These are phyloP conservation scores for Huntiella omanensis DNA, from an alignment of 2,329 filamentous ascomycete species.

Conservation along the genomic window DNA sequence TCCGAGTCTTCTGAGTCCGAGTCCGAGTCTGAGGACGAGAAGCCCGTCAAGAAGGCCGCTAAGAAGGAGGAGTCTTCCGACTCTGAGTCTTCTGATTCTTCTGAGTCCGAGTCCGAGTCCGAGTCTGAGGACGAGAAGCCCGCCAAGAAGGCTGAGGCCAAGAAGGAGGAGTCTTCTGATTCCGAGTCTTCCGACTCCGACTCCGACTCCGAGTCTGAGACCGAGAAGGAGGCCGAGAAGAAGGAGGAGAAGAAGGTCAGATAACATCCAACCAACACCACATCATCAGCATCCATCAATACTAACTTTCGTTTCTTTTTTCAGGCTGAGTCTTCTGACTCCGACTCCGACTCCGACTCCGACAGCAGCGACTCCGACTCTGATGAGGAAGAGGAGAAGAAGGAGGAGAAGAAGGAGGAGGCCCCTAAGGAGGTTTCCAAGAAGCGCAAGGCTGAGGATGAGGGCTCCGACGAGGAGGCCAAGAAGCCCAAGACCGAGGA, in stretches of 20 bases:
- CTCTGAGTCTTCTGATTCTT: conserved; percentile 18
- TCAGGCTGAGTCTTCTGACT: conserved; percentile 16
- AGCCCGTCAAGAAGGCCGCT: conserved; percentile 32
- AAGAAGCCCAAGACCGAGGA: conserved; percentile 52
- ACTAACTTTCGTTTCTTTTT: conserved; percentile 16
- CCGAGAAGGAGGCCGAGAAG: conserved; percentile 17
- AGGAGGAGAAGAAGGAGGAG: conserved; percentile 19
- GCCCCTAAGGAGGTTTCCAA: conserved; percentile 21
- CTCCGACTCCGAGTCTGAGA: conserved; percentile 16
- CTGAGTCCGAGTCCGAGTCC: conserved; percentile 20
- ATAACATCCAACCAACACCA: neutral
- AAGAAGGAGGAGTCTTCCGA: conserved; percentile 24
- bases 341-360: conserved; percentile 15
- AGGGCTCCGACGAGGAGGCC: conserved; percentile 26
- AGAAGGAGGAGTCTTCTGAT: conserved; percentile 14
- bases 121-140: conserved; percentile 22
- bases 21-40: conserved; percentile 15
- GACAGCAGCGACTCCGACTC: conserved; percentile 14
- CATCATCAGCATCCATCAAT: conserved; percentile 1
- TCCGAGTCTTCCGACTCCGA: conserved; percentile 18
- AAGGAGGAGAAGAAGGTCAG: conserved; percentile 10
- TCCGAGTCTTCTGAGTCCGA: conserved; percentile 17
- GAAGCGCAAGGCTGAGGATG: conserved; percentile 30
- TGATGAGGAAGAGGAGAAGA: conserved; percentile 18
- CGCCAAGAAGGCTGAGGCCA: conserved; percentile 9